Conservation (phyloP, 192 early-diverging fungal species). For the Umbelopsis isabellina region DNA sequence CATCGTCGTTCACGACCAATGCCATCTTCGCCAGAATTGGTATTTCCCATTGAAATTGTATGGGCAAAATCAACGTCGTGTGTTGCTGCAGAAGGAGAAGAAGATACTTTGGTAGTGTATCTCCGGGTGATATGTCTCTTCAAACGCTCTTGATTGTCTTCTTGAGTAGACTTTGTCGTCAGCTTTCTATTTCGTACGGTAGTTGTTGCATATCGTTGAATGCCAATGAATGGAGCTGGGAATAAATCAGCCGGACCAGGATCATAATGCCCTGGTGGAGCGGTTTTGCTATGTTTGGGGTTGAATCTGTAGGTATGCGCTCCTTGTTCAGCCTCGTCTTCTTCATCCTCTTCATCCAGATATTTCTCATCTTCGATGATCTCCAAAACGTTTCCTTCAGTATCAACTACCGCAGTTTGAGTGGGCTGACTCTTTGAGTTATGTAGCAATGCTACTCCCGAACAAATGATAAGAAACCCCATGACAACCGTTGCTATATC, state of each 20-base stretch:
- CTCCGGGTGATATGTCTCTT: slow-evolving; percentile 6
- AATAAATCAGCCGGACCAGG: slow-evolving; percentile 30
- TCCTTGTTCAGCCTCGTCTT: neutral
- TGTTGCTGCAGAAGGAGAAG: neutral
- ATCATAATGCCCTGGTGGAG: slow-evolving; percentile 16
- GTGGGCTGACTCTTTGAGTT: slow-evolving; percentile 37
- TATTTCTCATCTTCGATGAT: slow-evolving; percentile 24
- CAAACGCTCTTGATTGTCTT: neutral
- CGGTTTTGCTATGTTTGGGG: neutral
- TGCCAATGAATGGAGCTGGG: slow-evolving; percentile 30
- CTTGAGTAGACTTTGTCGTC: neutral
- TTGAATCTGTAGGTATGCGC: neutral
- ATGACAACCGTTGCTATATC: slow-evolving; percentile 80
- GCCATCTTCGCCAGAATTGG: slow-evolving; percentile 9
- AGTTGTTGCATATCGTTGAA: slow-evolving; percentile 28
- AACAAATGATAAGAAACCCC: slow-evolving; percentile 90
- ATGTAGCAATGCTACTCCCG: slow-evolving; percentile 81
- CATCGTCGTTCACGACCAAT: slow-evolving; percentile 4
- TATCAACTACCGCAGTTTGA: slow-evolving; percentile 17
- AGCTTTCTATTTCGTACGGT: slow-evolving; percentile 4
- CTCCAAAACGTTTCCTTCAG: slow-evolving; percentile 12
- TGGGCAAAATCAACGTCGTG: neutral
- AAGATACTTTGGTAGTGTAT: neutral
- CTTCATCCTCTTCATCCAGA: slow-evolving; percentile 20
- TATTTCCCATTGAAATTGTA: slow-evolving; percentile 16